Conservation (phyloP, 257 asterid genomes). For the Nyctanthes arbortristis region DNA sequence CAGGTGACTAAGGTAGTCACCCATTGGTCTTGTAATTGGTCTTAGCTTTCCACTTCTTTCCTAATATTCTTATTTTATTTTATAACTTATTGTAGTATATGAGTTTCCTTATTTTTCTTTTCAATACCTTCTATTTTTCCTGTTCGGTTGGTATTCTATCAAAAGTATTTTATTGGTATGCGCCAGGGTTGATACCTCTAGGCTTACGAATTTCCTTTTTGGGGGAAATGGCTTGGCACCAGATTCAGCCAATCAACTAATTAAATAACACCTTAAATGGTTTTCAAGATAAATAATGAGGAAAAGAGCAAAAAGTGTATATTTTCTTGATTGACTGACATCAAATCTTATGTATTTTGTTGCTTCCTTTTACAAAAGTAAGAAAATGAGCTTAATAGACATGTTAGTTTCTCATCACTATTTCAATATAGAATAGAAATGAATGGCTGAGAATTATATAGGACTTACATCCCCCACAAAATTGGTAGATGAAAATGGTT, state of each 20-base stretch:
- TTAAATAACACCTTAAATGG: background rate
- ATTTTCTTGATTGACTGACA: background rate
- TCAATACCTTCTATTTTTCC: too few species aligned
- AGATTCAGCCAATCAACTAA: background rate
- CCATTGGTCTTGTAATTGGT: background rate
- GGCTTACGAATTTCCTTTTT: background rate
- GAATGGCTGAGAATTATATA: too few species aligned
- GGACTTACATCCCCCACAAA: too few species aligned
- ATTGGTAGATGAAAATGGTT: too few species aligned
- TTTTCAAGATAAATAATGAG: background rate
- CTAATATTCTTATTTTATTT: too few species aligned
- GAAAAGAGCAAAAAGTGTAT: background rate
- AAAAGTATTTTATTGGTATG: background rate
- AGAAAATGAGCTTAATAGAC: background rate
- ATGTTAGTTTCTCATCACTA: too few species aligned
- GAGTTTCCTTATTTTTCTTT: background rate
- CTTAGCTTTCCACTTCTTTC: background rate
- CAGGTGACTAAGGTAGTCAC: background rate
- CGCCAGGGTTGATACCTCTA: background rate
- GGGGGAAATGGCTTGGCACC: background rate
- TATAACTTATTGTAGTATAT: too few species aligned
- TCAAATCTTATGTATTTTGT: background rate
- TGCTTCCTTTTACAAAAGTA: background rate
- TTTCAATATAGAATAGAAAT: too few species aligned
- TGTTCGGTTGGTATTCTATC: too few species aligned